phyloP scores from a whole-genome alignment of 139 green algal genomes.

The Nannochloris sp. region DNA sequence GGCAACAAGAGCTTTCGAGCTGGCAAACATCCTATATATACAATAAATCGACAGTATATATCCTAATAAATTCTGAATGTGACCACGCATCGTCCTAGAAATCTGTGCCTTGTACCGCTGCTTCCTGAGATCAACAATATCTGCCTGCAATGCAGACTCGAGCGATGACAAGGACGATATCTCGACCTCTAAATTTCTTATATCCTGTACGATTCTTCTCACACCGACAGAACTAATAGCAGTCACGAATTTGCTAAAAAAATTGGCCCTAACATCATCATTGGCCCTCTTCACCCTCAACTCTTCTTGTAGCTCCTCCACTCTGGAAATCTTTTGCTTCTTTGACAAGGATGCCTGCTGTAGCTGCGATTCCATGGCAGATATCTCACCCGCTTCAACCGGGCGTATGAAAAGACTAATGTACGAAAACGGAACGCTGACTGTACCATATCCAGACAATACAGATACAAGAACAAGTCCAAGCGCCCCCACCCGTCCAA shows the following conservation, averaged over 20 bases:
- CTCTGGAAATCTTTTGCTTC: conserved; percentile 52
- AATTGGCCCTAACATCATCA: background rate
- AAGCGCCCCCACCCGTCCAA: conserved; percentile 79
- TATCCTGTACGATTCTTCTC: conserved; percentile 9
- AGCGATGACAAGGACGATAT: conserved; percentile 44
- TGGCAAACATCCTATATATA: conserved; percentile 59
- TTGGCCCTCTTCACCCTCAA: conserved; percentile 14
- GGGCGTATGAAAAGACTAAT: conserved; percentile 81
- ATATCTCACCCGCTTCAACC: conserved; percentile 64
- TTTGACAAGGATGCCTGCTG: conserved; percentile 43
- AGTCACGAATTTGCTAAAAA: background rate
- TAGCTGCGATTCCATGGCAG: conserved; percentile 69
- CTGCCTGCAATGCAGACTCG: conserved; percentile 47
- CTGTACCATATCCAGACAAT: conserved; percentile 82
- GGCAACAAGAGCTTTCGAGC: conserved; percentile 56
- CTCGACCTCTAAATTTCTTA: conserved; percentile 55
- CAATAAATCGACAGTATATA: conserved; percentile 77
- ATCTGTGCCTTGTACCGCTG: conserved; percentile 59
- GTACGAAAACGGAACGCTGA: conserved; percentile 88
- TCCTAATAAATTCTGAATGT: conserved; percentile 70
- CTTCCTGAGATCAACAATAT: conserved; percentile 60
- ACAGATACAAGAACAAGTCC: conserved; percentile 86
- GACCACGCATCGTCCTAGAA: conserved; percentile 60
- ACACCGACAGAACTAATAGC: background rate
- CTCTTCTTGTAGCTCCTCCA: conserved; percentile 36